These are phyloP conservation scores for Globisporangium lucens DNA, from an alignment of 352 stramenopile species.

Conservation along the genomic window DNA sequence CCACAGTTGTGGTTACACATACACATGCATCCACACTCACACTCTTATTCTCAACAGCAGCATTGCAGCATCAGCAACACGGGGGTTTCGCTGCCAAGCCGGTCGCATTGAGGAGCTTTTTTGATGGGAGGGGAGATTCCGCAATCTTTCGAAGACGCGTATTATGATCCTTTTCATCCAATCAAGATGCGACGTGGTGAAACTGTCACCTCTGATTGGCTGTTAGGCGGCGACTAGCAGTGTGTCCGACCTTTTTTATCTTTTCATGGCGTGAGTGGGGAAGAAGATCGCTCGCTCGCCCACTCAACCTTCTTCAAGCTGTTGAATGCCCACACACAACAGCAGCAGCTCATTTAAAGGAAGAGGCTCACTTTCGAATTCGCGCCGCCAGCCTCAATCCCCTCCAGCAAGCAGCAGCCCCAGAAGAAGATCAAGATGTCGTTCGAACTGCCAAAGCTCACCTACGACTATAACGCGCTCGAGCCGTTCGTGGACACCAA, in stretches of 20 bases:
- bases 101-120: background rate
- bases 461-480: conserved; percentile 86
- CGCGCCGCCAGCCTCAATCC: conserved; percentile 25
- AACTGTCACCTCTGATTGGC: background rate
- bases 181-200: background rate
- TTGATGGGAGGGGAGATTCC: background rate
- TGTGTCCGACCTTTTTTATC: conserved; percentile 11
- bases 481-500: conserved; percentile 87
- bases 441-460: conserved; percentile 77
- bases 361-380: conserved; percentile 35
- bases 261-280: background rate
- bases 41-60: background rate
- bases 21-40: background rate
- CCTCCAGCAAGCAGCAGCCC: too few relatives aligned
- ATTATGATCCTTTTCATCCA: conserved; percentile 2
- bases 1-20: background rate
- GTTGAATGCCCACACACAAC: background rate
- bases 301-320: conserved; percentile 8
- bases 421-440: conserved; percentile 38
- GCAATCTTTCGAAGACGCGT: background rate
- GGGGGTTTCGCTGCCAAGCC: background rate
- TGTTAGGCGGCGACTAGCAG: background rate
- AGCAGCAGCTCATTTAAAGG: background rate
- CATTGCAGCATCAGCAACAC: background rate
- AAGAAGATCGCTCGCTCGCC: background rate